Evolutionary conservation across 805 yeast genomes (phyloP), one percentile per base, ranked within the genome.

Genomic region (Candida khao-thaluensis): DNA sequence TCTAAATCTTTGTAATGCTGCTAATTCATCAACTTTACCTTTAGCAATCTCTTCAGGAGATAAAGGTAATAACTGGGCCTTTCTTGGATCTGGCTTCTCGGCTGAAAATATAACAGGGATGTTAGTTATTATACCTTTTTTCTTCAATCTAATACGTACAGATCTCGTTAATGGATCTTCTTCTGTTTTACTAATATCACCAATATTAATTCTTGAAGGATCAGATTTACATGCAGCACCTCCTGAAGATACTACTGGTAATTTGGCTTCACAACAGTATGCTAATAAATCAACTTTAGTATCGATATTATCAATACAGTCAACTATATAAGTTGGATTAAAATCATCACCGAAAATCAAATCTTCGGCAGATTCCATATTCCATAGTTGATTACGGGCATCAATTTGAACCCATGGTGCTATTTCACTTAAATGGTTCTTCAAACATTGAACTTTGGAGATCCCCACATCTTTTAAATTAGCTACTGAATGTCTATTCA

Each of bases 181-280:
- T 53, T 85, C 91, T 0, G 99, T 86, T 37, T 76, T 77, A 23
- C 95, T 81, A 38, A 93, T 79, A 62, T 93, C 99, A 23, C 89
- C 89, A 29, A 93, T 74, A 56, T 88, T 85, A 41, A 93, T 78
- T 53, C 98, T 72, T 2, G 97, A 83, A 9, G 98, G 95, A 57
- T 93, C 99, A 37, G 95, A 83, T 60, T 93, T 93, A 51, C 96
- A 84, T 4, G 96, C 95, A 1, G 99, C 98, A 18, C 99, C 99
- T 80, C 95, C 95, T 1, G 96, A 85, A 4, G 95, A 81, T 27
- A 93, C 76, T 22, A 89, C 84, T n/a, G 76, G 77, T 23, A 91
- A 57, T 1, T 71, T 60, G 30, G 78, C 64, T 12, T 72, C 69
- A 56, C 81, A 67, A 49, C 95, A 82, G 61, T 73, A 90, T 22